Evolutionary conservation across 257 asterid genomes (phyloP), one percentile per base, ranked within the genome.

Genomic region (Solanum chaucha): DNA sequence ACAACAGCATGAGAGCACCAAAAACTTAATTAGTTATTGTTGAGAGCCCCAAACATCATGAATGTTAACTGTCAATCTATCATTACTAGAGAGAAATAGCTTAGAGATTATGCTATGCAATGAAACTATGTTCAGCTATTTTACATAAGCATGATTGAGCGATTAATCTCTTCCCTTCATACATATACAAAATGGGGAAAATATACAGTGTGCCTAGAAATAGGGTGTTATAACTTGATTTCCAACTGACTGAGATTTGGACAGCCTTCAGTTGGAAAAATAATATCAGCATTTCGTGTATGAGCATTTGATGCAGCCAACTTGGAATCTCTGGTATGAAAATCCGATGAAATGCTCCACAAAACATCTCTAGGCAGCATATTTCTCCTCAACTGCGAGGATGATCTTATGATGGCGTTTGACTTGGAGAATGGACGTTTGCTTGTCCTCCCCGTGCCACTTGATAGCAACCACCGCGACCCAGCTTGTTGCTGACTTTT

Each of bases 271-370:
- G 75, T 87, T 41, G 97, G 92, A 82, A 96, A 91, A 86, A 92
- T 26, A 87, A 96, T 91, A 89, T 96, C 95, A 82, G 98, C 93
- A 91, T 94, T 95, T 91, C 99, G 94, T 83, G 89, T 92, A 82
- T 95, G 95, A 88, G 92, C 91, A 80, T 90, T 92, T 24, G 93
- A 88, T 7, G 91, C 91, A 64, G 92, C 91, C 30, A 82, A 87
- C 55, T 88, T 51, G 82, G 87, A 90, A 74, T 91, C 89, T 91
- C 89, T 88, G 80, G 88, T 90, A 85, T 84, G 90, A 64, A 36
- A 82, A n/a, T 89, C 91, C 30, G 90, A 82, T 3, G 95, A 91
- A 88, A 96, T 89, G 93, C 97, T 94, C 98, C 98, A 96, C 87
- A 96, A 87, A 72, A 88, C 92, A 87, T 93, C 92, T 32, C 61